Evolutionary conservation across 2,329 filamentous ascomycete genomes (phyloP), one percentile per base, ranked within the genome.

Genomic region (Botrytis fragariae): DNA sequence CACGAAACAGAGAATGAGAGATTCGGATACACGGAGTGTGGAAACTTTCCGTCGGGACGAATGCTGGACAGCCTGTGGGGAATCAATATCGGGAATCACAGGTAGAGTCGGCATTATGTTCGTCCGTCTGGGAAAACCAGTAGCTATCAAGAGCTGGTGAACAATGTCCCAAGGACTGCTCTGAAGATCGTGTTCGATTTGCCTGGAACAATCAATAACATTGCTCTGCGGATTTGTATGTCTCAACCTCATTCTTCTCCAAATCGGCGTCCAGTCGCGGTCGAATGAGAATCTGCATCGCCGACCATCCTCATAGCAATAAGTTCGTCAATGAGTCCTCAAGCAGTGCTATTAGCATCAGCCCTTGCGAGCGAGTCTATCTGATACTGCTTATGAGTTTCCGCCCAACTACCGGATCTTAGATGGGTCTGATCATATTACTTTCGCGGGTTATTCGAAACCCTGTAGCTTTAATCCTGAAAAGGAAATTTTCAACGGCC

Each of bases 371-470:
- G 35, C 3, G 14, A 20, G 12, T 67, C 8, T 18, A 37, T n/a
- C 44, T 39, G 22, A 14, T n/a, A 10, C 44, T 35, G 9, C 5
- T 51, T 16, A n/a, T 37, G 8, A 37, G 45, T 7, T 20, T 51
- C 22, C 39, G 5, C 44, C 6, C 32, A 20, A 37, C 18, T 8
- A n/a, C 14, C 32, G 48, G 22, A n/a, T 5, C 22, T 12, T 6
- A 4, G 7, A 25, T 35, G n/a, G 32, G 2, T 20, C 22, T n/a
- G 7, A 4, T 16, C 1, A 1, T 3, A 10, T 7, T 3, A 16
- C 25, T 37, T 8, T 16, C 16, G 32, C 22, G 22, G 0, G 4
- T 37, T 22, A n/a, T 37, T 9, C 0, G 16, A 37, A 35, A 2
- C 16, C 9, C 3, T 67, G 12, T 51, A 14, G 6, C 7, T 20